phyloP scores from a whole-genome alignment of 306 rosid species.

The Hippophae gyantsensis region DNA sequence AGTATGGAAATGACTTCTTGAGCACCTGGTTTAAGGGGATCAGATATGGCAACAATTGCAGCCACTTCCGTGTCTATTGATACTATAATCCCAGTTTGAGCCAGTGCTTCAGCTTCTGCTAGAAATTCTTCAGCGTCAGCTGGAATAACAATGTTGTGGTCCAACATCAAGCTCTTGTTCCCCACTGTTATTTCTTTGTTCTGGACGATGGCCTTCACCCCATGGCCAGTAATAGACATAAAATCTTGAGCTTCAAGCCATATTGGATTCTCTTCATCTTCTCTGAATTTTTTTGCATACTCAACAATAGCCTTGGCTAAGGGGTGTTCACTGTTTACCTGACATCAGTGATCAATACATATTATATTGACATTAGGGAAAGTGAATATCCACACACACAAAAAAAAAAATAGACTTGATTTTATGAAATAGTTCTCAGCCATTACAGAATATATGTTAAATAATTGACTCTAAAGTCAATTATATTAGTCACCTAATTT shows the following conservation, averaged over 20 bases:
- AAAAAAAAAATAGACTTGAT: not conserved
- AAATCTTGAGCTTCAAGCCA: slow-evolving; percentile 49
- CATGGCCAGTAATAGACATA: slow-evolving; percentile 51
- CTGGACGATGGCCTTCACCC: slow-evolving; percentile 48
- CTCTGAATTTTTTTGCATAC: slow-evolving; percentile 45
- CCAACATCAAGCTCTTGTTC: slow-evolving; percentile 51
- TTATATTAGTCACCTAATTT: no score
- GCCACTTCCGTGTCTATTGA: slow-evolving; percentile 38
- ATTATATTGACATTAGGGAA: not conserved
- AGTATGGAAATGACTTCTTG: slow-evolving; percentile 43
- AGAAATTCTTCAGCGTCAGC: slow-evolving; percentile 39
- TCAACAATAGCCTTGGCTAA: slow-evolving; percentile 63
- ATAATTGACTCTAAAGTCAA: no score
- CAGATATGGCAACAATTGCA: slow-evolving; percentile 58
- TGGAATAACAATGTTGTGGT: slow-evolving; percentile 30
- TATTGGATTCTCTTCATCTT: slow-evolving; percentile 39
- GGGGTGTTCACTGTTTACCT: slow-evolving; percentile 75
- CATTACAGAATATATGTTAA: no score
- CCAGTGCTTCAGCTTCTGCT: slow-evolving; percentile 47
- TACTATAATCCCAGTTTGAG: slow-evolving; percentile 59
- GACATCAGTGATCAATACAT: slow-evolving; percentile 6
- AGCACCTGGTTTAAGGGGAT: slow-evolving; percentile 57
- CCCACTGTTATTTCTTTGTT: slow-evolving; percentile 50
- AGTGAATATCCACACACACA: not conserved
- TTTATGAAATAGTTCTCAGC: no score